These are phyloP conservation scores for Verticillium tricorpus DNA, from an alignment of 2,329 filamentous ascomycete species.

Conservation along the genomic window DNA sequence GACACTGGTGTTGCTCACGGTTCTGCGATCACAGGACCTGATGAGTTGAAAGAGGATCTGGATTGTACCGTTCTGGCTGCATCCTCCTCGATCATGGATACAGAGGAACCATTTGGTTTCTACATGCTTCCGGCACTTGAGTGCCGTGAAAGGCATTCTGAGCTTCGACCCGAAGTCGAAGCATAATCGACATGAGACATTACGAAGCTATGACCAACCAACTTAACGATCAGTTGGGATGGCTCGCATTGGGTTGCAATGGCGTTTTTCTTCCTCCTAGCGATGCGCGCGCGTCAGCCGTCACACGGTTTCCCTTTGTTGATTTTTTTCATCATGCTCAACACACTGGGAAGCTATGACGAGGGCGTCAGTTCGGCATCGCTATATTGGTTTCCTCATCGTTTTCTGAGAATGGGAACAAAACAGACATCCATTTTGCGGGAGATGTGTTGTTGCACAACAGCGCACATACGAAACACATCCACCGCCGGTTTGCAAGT, in stretches of 20 bases:
- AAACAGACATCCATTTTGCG: background rate
- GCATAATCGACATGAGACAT: conserved; percentile 10
- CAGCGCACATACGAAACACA: background rate
- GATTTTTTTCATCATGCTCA: conserved; percentile 2
- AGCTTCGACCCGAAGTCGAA: background rate
- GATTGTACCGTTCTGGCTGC: conserved; percentile 18
- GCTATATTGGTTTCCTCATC: background rate
- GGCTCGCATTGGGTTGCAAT: conserved; percentile 6
- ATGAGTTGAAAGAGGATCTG: conserved; percentile 13
- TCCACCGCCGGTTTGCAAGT: background rate
- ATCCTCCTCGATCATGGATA: conserved; percentile 10
- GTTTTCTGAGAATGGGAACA: background rate
- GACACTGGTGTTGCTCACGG: conserved; percentile 14
- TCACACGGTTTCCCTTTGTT: conserved; percentile 4
- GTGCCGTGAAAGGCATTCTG: background rate
- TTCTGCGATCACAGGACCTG: conserved; percentile 24
- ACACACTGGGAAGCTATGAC: conserved; percentile 2
- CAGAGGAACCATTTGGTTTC: conserved; percentile 4
- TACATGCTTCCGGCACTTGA: background rate
- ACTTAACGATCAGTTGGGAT: conserved; percentile 4
- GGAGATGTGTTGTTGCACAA: background rate
- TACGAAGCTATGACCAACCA: conserved; percentile 11
- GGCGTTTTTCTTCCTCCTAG: background rate
- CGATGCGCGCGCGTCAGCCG: background rate
- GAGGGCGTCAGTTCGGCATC: conserved; percentile 6